Evolutionary conservation across 2,329 filamentous ascomycete species (phyloP), one percentile per base, ranked within the genome.

Genomic region (Colletotrichum sojae): DNA sequence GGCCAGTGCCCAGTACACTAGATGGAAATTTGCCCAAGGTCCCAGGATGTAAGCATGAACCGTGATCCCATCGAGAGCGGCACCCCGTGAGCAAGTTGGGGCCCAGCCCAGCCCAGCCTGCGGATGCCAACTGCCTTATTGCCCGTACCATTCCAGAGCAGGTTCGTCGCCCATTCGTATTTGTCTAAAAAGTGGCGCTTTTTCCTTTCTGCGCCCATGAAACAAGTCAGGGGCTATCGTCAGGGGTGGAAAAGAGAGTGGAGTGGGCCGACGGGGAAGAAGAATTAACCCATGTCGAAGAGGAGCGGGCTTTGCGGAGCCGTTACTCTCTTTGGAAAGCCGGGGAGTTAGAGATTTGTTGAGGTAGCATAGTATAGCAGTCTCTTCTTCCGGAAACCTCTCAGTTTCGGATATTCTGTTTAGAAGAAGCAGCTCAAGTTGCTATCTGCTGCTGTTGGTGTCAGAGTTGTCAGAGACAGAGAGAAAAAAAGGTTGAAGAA

Each of bases 121-220:
- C 27, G 27, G 27, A 31, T 9, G 27, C 27, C 27, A 31, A 31
- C 27, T 46, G 39, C 45, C 40, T 15, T 46, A 39, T 40, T 58
- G 12, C 40, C 20, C 39, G 20, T 16, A 25, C 36, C 45, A 43
- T 27, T 31, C 53, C 39, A 43, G 18, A 58, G 5, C 20, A 3
- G 54, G 31, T 39, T 56, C 25, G 13, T 56, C 25, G 13, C 49
- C 49, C 49, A 53, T 56, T 52, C 55, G 62, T 68, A 68, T 64
- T 64, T 63, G 55, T 52, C 55, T 56, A 66, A 60, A 69, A 52
- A 45, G 51, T 60, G 62, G 62, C 49, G 27, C 67, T 22, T 20
- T 25, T 55, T 61, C 48, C 62, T 48, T 53, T 36, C 43, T 46
- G 27, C 13, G 20, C 15, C 51, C 55, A 67, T 61, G 67, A 69